Conservation (phyloP, 2,329 filamentous ascomycete species). For the Trichophyton benhamiae region DNA sequence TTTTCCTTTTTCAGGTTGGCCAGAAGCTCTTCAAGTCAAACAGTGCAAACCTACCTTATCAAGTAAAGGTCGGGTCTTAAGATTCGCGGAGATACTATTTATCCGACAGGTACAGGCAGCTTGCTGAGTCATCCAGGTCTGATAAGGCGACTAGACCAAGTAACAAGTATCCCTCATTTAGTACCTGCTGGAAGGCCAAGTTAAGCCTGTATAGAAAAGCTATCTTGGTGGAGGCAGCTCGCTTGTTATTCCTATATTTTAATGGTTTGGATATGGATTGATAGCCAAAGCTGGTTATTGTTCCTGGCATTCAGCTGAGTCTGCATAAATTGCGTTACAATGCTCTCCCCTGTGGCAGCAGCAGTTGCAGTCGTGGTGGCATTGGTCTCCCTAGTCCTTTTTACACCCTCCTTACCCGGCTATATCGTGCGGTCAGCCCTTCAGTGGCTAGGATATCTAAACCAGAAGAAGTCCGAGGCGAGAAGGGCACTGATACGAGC, state of each 20-base stretch:
- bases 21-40: neutral
- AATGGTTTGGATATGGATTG: neutral
- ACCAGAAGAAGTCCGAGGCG: constrained; percentile 52
- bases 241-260: neutral
- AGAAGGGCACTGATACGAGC: constrained; percentile 45
- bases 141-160: neutral
- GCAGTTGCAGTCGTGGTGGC: constrained; percentile 23
- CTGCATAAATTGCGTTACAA: constrained; percentile 3
- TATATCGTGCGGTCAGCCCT: constrained; percentile 26
- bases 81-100: neutral
- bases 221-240: neutral
- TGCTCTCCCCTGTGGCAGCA: constrained; percentile 21
- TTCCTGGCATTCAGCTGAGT: neutral
- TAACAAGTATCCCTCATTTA: too few relatives aligned
- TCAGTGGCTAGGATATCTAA: constrained; percentile 45
- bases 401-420: constrained; percentile 26
- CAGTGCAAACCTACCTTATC: neutral
- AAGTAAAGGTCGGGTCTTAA: too few relatives aligned
- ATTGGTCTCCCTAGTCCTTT: constrained; percentile 22
- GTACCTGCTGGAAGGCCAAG: too few relatives aligned
- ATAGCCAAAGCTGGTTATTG: neutral
- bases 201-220: neutral
- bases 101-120: neutral
- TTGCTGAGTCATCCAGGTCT: neutral
- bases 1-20: neutral